Conservation (phyloP, 805 yeast genomes). For the Candida germanica region DNA sequence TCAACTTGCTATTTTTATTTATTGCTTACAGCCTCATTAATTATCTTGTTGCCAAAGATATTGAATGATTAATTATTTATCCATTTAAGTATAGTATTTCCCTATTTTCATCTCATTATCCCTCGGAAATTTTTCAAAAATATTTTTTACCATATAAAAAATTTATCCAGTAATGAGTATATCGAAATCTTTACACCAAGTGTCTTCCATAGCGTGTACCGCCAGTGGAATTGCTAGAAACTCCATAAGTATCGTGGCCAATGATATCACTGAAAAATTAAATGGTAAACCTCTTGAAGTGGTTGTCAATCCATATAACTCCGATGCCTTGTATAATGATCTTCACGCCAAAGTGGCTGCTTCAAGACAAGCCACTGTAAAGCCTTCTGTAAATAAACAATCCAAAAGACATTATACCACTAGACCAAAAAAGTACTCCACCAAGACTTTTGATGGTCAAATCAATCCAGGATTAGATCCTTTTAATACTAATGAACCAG, state of each 20-base stretch:
- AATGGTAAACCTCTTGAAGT: slow-evolving; percentile 2
- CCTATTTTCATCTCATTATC: neutral
- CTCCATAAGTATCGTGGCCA: neutral
- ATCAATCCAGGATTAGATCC: slow-evolving; percentile 8
- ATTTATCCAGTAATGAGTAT: neutral
- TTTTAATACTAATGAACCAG: slow-evolving; percentile 4
- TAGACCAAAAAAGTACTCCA: slow-evolving; percentile 12
- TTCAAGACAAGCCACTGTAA: slow-evolving; percentile 5
- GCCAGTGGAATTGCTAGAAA: slow-evolving; percentile 2
- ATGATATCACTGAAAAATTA: neutral
- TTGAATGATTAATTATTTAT: no score
- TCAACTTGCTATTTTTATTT: no score
- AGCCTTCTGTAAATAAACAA: slow-evolving; percentile 2
- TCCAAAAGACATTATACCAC: slow-evolving; percentile 6
- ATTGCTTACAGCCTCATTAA: no score
- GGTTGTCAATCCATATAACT: slow-evolving; percentile 3
- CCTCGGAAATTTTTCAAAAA: no score
- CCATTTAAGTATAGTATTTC: no score
- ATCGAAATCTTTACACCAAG: slow-evolving; percentile 4
- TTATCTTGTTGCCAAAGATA: no score
- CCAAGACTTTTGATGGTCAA: slow-evolving; percentile 13
- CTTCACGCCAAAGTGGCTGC: slow-evolving; percentile 4
- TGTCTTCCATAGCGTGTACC: slow-evolving; percentile 4
- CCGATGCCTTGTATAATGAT: slow-evolving; percentile 4
- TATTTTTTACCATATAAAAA: no score